Conservation (phyloP, 768 basidiomycete genomes). For the Leccinum pellstonianum region DNA sequence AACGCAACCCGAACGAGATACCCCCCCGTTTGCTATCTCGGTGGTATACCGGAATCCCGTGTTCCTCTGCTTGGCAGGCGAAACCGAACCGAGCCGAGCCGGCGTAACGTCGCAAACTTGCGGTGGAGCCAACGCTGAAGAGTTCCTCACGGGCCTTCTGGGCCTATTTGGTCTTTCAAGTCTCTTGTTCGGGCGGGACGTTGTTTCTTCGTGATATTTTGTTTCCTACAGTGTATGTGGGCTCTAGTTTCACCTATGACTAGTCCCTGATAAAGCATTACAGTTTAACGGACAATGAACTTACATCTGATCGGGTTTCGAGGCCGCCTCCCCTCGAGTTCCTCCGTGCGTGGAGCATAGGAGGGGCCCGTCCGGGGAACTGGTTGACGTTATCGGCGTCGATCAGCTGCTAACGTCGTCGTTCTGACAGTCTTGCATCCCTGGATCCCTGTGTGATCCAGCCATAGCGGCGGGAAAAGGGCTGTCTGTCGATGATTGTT, state of each 20-base stretch:
- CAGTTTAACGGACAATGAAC: not conserved
- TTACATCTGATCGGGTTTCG: not conserved
- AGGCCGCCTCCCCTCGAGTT: too few relatives aligned
- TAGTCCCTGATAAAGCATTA: not conserved
- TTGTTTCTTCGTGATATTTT: not conserved
- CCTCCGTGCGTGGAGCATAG: not conserved
- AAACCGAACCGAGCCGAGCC: not conserved
- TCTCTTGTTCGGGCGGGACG: not conserved
- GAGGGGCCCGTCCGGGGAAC: not conserved
- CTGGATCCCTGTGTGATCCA: not conserved
- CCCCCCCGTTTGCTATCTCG: not conserved
- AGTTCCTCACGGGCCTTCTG: not conserved
- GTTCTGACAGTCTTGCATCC: not conserved
- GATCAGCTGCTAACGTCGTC: not conserved
- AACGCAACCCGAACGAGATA: not conserved
- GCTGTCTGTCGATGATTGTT: not conserved
- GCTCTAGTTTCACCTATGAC: not conserved
- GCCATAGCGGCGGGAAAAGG: not conserved
- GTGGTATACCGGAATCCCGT: not conserved
- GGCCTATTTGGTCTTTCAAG: not conserved
- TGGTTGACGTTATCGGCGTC: not conserved
- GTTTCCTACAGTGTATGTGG: not conserved
- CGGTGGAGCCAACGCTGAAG: too few relatives aligned
- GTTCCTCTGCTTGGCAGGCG: not conserved
- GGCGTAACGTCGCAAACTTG: not conserved